Conservation (phyloP, 2,329 filamentous ascomycete genomes). For the Ascochyta pisi region DNA sequence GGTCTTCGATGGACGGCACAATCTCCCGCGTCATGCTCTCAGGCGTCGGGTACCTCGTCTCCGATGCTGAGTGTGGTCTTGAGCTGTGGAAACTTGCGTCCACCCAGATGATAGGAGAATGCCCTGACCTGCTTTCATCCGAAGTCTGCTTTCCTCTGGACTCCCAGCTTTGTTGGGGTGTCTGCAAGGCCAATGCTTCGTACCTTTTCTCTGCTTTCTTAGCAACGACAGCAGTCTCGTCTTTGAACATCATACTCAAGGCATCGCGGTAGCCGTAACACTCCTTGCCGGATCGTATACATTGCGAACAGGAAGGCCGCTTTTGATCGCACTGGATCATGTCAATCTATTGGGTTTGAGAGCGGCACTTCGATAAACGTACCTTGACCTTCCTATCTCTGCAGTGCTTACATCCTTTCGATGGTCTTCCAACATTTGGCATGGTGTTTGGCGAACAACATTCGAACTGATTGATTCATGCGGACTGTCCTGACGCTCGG, state of each 20-base stretch:
- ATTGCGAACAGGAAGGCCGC: slow-evolving; percentile 44
- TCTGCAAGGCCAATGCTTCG: slow-evolving; percentile 29
- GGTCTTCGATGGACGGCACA: slow-evolving; percentile 36
- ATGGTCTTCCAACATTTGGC: slow-evolving; percentile 43
- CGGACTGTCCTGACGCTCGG: not conserved
- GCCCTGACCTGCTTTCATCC: not conserved
- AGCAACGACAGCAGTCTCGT: slow-evolving; percentile 38
- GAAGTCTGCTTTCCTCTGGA: not conserved
- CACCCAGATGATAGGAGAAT: not conserved
- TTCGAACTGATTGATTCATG: not conserved
- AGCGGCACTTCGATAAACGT: not conserved
- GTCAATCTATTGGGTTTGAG: not conserved
- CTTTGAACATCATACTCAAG: slow-evolving; percentile 41
- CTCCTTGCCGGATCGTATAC: slow-evolving; percentile 33
- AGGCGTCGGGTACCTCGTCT: slow-evolving; percentile 21
- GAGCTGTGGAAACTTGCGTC: not conserved
- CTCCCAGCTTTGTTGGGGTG: not conserved
- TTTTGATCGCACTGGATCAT: slow-evolving; percentile 37
- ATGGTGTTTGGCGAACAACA: slow-evolving; percentile 19
- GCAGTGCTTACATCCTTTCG: slow-evolving; percentile 42
- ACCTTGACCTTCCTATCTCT: slow-evolving; percentile 44
- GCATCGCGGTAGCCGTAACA: slow-evolving; percentile 44
- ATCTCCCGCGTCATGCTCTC: slow-evolving; percentile 21
- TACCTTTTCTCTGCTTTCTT: slow-evolving; percentile 35
- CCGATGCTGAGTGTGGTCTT: not conserved